A percentile compares a stretch with the other conserved stretches of the same genome.
Evolutionary conservation across 148 eudicot species (phyloP).

Genomic region (Fagopyrum tataricum): DNA sequence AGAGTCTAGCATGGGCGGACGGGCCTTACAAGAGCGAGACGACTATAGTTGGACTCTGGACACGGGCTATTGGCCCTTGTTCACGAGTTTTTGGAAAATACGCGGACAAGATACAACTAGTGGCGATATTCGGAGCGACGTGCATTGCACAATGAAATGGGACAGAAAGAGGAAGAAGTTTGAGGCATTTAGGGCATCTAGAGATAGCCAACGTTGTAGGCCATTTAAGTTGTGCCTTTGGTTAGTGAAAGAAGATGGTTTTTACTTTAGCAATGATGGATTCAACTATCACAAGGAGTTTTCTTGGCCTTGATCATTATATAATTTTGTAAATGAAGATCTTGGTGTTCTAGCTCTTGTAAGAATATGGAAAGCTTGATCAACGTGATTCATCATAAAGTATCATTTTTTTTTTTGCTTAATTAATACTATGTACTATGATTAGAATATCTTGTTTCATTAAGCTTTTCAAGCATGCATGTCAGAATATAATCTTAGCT

Average conservation of each 20-base stretch:
- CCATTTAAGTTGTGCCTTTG: slow-evolving; percentile 33
- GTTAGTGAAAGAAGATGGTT: slow-evolving; percentile 58
- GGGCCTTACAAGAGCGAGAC: slow-evolving; percentile 42
- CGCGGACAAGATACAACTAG: too few species aligned
- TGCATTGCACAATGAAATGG: slow-evolving; percentile 25
- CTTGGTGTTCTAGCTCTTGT: too few species aligned
- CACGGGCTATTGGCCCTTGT: background rate
- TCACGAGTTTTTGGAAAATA: background rate
- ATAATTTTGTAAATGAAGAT: too few species aligned
- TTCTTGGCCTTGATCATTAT: slow-evolving; percentile 24
- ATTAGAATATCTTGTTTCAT: too few species aligned
- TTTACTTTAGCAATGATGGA: slow-evolving; percentile 50
- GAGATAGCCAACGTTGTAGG: slow-evolving; percentile 37
- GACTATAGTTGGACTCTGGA: slow-evolving; percentile 25
- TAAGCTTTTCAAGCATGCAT: too few species aligned
- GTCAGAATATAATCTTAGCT: too few species aligned
- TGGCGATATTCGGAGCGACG: too few species aligned
- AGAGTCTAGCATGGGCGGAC: slow-evolving; percentile 27
- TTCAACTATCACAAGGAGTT: slow-evolving; percentile 38
- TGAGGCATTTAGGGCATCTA: slow-evolving; percentile 28
- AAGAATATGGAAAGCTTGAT: too few species aligned
- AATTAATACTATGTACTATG: too few species aligned
- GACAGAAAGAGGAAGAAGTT: slow-evolving; percentile 34
- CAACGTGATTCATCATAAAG: too few species aligned
- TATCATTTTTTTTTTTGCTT: too few species aligned